These are phyloP conservation scores for Colletotrichum sp. DNA, from an alignment of 2,329 filamentous ascomycete genomes.

Conservation along the genomic window DNA sequence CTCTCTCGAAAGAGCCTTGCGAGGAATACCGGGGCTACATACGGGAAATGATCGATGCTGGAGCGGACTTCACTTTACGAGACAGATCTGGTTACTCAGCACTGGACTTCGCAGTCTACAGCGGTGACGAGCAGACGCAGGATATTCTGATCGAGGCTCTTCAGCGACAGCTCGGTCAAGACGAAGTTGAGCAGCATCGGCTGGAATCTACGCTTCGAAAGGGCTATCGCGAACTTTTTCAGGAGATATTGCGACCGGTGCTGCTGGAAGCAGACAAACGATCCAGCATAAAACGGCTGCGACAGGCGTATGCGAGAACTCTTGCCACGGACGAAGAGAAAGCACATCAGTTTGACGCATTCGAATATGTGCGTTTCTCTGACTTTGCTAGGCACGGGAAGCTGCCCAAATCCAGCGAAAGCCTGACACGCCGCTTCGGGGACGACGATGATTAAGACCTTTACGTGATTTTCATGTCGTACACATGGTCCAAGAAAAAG, in stretches of 20 bases:
- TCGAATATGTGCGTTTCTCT: slow-evolving; percentile 32
- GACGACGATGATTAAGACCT: background rate
- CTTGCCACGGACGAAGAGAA: slow-evolving; percentile 27
- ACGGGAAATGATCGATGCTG: slow-evolving; percentile 32
- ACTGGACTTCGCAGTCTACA: slow-evolving; percentile 41
- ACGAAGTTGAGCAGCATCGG: slow-evolving; percentile 10
- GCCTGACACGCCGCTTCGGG: slow-evolving; percentile 16
- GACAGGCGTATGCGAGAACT: slow-evolving; percentile 26
- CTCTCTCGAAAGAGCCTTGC: slow-evolving; percentile 42
- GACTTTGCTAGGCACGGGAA: slow-evolving; percentile 29
- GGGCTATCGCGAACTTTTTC: slow-evolving; percentile 39
- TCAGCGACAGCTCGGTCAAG: background rate
- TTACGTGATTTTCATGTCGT: slow-evolving; percentile 40
- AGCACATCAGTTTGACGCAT: slow-evolving; percentile 27
- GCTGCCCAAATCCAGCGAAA: slow-evolving; percentile 30
- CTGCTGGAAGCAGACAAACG: slow-evolving; percentile 28
- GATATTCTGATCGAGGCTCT: slow-evolving; percentile 32
- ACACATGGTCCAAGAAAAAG: slow-evolving; percentile 33
- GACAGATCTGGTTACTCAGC: slow-evolving; percentile 41
- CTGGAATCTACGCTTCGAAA: slow-evolving; percentile 34
- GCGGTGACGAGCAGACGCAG: slow-evolving; percentile 27
- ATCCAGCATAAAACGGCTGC: slow-evolving; percentile 12
- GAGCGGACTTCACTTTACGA: slow-evolving; percentile 33
- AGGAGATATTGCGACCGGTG: slow-evolving; percentile 38
- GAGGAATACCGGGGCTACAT: slow-evolving; percentile 38